These are phyloP conservation scores for Leccinum subgranulosum DNA, from an alignment of 768 basidiomycete species.

Conservation along the genomic window DNA sequence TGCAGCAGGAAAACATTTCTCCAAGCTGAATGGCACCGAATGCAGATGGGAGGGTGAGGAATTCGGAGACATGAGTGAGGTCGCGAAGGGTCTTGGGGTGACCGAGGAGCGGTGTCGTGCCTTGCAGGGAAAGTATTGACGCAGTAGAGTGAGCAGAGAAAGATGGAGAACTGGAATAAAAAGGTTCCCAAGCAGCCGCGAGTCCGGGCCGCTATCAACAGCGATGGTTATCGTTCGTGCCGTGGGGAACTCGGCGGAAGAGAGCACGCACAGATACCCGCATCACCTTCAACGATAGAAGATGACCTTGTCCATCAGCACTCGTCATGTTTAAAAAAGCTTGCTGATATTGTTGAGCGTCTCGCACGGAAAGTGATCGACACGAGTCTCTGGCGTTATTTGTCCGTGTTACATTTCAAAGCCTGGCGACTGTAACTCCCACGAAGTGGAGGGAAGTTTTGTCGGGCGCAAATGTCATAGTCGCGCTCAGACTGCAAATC, in stretches of 20 bases:
- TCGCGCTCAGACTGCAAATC: too few relatives aligned
- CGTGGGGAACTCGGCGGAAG: not conserved
- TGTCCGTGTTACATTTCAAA: slow-evolving; percentile 14
- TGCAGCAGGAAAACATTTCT: slow-evolving; percentile 79
- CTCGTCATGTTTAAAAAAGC: slow-evolving; percentile 1
- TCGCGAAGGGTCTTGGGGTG: slow-evolving; percentile 85
- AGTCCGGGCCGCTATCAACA: slow-evolving; percentile 63
- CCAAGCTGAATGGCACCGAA: slow-evolving; percentile 89
- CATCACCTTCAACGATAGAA: slow-evolving; percentile 83
- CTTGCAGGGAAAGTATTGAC: slow-evolving; percentile 75
- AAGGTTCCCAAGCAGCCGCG: slow-evolving; percentile 79
- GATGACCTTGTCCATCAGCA: slow-evolving; percentile 58
- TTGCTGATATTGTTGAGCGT: not conserved
- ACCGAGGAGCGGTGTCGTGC: slow-evolving; percentile 60
- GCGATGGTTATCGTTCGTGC: slow-evolving; percentile 2
- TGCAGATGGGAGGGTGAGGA: slow-evolving; percentile 76
- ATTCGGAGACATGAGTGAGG: slow-evolving; percentile 72
- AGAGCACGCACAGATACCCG: slow-evolving; percentile 69
- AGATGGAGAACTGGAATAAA: slow-evolving; percentile 79
- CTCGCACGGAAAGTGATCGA: not conserved
- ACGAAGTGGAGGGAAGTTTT: too few relatives aligned
- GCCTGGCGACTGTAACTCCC: too few relatives aligned
- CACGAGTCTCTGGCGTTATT: slow-evolving; percentile 13
- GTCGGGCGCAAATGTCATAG: too few relatives aligned
- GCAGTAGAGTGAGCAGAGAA: slow-evolving; percentile 81